Base-by-base conservation (phyloP, 2,329 filamentous ascomycete genomes). In the Diaporthe destruens region DNA sequence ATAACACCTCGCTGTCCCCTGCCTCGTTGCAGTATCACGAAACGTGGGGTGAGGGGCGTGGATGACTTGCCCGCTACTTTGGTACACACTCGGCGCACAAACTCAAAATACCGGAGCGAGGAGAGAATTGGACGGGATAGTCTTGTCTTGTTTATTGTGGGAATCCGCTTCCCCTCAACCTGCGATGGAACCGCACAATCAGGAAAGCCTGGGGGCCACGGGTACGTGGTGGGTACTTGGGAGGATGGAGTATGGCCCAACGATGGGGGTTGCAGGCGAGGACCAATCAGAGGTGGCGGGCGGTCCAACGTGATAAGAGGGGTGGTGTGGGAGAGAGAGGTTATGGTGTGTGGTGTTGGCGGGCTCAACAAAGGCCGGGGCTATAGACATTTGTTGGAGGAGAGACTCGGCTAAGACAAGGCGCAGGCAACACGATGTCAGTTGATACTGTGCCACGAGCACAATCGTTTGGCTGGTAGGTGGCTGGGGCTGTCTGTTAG, bases 241-340 rank as follows among this genome's bases (percentile, higher is more conserved):
- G 12, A 11, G 23, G 18, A n/a, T 29, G 44, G 59, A 6, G 42
- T 44, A 25, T 36, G 42, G n/a, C 32, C 20, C 42, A 20, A 65
- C 23, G 6, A 34, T 51, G 61, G 61, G 42, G 18, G 6, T n/a
- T 42, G 36, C 23, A 36, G 55, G 36, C 56, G 61, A 55, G 66
- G 42, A 1, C 73, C 73, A 74, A 74, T 74, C 71, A 73, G 54
- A 55, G 39, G n/a, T 12, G 51, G 25, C 25, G 39, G 4, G 32
- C 20, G 54, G 61, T 51, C 55, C 73, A 74, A 74, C 73, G 73
- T 73, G 73, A 71, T 73, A 57, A 74, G 73, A 53, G 11, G 25
- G 68, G 39, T 73, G 36, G 71, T 69, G 70, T 56, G 70, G 39
- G 53, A 51, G 29, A 66, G 63, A 29, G 36, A n/a, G 11, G 47